A percentile compares a stretch with the other conserved stretches of the same genome.
phyloP scores from a whole-genome alignment of 768 basidiomycete species.

The Suillus tomentosus region DNA sequence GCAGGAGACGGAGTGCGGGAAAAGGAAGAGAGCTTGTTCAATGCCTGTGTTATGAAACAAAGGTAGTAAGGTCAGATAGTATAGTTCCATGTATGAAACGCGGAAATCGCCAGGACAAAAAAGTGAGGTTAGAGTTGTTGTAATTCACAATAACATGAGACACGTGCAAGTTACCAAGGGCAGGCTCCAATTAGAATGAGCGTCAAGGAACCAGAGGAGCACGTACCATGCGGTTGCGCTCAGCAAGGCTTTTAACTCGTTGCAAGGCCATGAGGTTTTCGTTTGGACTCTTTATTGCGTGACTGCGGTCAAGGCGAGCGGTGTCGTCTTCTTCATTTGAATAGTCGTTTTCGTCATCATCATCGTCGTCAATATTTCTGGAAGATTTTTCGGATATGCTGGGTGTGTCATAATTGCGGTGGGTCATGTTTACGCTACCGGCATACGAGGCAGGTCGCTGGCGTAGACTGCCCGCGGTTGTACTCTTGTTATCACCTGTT shows the following conservation, averaged over 20 bases:
- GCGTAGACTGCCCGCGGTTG: constrained; percentile 42
- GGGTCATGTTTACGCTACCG: constrained; percentile 39
- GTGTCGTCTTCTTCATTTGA: constrained; percentile 66
- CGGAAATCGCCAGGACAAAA: constrained; percentile 2
- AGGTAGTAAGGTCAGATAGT: constrained; percentile 12
- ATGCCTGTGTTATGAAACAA: constrained; percentile 42
- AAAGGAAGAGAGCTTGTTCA: constrained; percentile 67
- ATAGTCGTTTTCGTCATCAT: constrained; percentile 51
- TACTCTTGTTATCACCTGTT: constrained; percentile 58
- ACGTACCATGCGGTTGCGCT: constrained; percentile 74
- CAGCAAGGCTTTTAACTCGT: constrained; percentile 67
- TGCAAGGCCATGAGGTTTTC: constrained; percentile 64
- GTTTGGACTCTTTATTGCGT: constrained; percentile 41
- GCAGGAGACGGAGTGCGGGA: constrained; percentile 59
- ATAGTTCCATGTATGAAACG: constrained; percentile 22
- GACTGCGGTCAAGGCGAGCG: constrained; percentile 47
- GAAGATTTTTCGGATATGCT: constrained; percentile 29
- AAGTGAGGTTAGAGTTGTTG: constrained; percentile 14
- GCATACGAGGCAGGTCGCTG: constrained; percentile 33
- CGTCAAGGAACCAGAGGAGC: constrained; percentile 21
- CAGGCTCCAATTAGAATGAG: constrained; percentile 21
- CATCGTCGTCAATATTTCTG: constrained; percentile 42
- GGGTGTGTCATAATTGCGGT: constrained; percentile 40
- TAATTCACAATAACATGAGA: constrained; percentile 22
- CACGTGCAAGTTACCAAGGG: constrained; percentile 35